Evolutionary conservation across 1,284 basidiomycete species (phyloP).

Genomic region (Heterobasidion parviporum): DNA sequence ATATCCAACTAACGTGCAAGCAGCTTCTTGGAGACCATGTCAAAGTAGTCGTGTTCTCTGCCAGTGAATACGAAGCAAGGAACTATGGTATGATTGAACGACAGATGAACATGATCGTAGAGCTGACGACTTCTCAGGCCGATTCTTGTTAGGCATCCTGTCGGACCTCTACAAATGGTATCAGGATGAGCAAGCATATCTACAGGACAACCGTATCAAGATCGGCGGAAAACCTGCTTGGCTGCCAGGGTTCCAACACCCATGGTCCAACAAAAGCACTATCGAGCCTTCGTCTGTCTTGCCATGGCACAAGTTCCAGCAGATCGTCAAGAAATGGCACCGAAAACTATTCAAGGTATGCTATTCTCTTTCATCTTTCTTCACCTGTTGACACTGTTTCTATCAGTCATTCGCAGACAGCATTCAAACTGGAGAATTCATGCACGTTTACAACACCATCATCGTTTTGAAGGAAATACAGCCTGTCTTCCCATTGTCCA

Average conservation of each 20-base stretch:
- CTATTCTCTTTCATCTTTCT: background rate
- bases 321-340: slow-evolving; percentile 78
- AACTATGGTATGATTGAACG: slow-evolving; percentile 71
- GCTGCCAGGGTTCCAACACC: slow-evolving; percentile 59
- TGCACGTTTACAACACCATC: slow-evolving; percentile 92
- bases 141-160: slow-evolving; percentile 77
- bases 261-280: slow-evolving; percentile 39
- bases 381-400: slow-evolving; percentile 1
- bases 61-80: slow-evolving; percentile 92
- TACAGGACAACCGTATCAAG: slow-evolving; percentile 61
- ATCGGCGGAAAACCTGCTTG: slow-evolving; percentile 53
- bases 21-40: slow-evolving; percentile 80
- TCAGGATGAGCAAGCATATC: slow-evolving; percentile 55
- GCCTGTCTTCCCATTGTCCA: slow-evolving; percentile 75
- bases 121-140: slow-evolving; percentile 38
- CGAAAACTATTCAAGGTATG: slow-evolving; percentile 57
- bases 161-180: slow-evolving; percentile 75
- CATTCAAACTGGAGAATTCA: slow-evolving; percentile 76
- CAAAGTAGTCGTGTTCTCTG: slow-evolving; percentile 82
- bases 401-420: slow-evolving; percentile 52
- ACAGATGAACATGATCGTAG: background rate
- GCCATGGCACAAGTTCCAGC: slow-evolving; percentile 64
- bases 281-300: slow-evolving; percentile 44
- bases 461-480: slow-evolving; percentile 85
- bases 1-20: background rate